Conservation (phyloP, 805 yeast species). For the Aciculoconidium aculeatum region DNA sequence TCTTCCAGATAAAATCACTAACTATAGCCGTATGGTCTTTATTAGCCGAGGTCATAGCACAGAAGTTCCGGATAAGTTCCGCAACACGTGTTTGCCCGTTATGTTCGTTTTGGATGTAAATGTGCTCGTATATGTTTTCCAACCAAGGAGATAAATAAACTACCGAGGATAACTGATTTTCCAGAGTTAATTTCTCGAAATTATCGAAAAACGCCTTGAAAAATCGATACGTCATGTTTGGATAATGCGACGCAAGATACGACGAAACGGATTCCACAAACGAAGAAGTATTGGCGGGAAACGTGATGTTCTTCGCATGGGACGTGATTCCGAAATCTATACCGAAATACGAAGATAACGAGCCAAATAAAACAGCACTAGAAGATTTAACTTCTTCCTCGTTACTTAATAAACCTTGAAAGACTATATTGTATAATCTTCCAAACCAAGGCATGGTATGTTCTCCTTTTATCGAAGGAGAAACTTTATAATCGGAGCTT, state of each 20-base stretch:
- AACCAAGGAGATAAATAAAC: slow-evolving; percentile 71
- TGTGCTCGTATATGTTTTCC: slow-evolving; percentile 53
- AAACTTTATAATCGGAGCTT: too few species aligned
- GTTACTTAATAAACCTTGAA: slow-evolving; percentile 62
- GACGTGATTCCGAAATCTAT: slow-evolving; percentile 55
- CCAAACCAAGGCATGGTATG: slow-evolving; percentile 42
- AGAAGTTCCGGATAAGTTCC: slow-evolving; percentile 55
- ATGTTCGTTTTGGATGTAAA: slow-evolving; percentile 48
- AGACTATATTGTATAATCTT: slow-evolving; percentile 54
- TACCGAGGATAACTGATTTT: slow-evolving; percentile 37
- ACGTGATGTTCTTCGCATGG: slow-evolving; percentile 53
- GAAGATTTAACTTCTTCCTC: slow-evolving; percentile 55
- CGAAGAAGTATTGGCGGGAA: slow-evolving; percentile 62
- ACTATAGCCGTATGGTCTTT: slow-evolving; percentile 46
- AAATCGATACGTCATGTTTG: slow-evolving; percentile 57
- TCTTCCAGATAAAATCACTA: slow-evolving; percentile 61
- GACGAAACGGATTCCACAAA: slow-evolving; percentile 54
- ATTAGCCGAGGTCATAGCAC: slow-evolving; percentile 50
- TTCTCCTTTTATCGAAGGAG: slow-evolving; percentile 13
- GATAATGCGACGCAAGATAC: slow-evolving; percentile 50
- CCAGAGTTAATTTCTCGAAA: slow-evolving; percentile 33
- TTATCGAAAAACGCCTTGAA: slow-evolving; percentile 44
- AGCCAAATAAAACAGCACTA: slow-evolving; percentile 57
- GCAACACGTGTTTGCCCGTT: slow-evolving; percentile 58
- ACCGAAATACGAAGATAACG: slow-evolving; percentile 54